Evolutionary conservation across 371 early-diverging fungal genomes (phyloP).

Genomic region (Blastocladiella emersonii): DNA sequence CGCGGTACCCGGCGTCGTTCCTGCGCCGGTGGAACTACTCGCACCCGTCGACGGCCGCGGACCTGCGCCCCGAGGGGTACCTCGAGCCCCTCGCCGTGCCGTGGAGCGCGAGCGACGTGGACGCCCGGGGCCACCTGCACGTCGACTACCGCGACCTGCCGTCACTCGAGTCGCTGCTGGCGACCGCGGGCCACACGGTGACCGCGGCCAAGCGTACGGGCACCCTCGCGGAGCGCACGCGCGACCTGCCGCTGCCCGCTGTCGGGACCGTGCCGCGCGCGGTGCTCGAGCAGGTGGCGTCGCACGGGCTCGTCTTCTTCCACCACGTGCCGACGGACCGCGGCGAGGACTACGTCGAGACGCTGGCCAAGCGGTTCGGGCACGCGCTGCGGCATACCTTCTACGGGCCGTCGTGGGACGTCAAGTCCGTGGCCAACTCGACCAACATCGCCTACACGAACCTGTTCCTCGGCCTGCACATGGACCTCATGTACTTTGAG

Average conservation of each 20-base stretch:
- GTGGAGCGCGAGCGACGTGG: conserved; percentile 11
- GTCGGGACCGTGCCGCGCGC: conserved; percentile 1
- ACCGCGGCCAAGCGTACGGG: background rate
- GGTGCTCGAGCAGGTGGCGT: conserved; percentile 42
- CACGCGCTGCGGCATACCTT: conserved; percentile 55
- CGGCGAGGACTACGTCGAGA: conserved; percentile 26
- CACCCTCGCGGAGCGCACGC: background rate
- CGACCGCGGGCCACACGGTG: background rate
- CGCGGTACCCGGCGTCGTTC: background rate
- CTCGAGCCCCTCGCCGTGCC: no score
- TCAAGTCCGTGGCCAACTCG: conserved; percentile 57
- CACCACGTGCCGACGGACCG: conserved; percentile 47
- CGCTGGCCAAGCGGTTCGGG: conserved; percentile 57
- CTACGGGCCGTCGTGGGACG: conserved; percentile 74
- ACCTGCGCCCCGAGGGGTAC: conserved; percentile 26
- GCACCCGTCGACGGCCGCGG: conserved; percentile 8
- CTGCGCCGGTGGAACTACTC: conserved; percentile 6
- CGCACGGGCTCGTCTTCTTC: conserved; percentile 59
- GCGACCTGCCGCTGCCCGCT: background rate
- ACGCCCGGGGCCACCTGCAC: conserved; percentile 32
- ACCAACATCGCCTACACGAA: conserved; percentile 81
- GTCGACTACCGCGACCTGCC: conserved; percentile 41
- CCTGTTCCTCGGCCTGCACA: conserved; percentile 69
- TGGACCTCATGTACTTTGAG: conserved; percentile 83
- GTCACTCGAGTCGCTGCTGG: background rate